These are phyloP conservation scores for Botryotinia globosa DNA, from an alignment of 2,329 filamentous ascomycete genomes.

Conservation along the genomic window DNA sequence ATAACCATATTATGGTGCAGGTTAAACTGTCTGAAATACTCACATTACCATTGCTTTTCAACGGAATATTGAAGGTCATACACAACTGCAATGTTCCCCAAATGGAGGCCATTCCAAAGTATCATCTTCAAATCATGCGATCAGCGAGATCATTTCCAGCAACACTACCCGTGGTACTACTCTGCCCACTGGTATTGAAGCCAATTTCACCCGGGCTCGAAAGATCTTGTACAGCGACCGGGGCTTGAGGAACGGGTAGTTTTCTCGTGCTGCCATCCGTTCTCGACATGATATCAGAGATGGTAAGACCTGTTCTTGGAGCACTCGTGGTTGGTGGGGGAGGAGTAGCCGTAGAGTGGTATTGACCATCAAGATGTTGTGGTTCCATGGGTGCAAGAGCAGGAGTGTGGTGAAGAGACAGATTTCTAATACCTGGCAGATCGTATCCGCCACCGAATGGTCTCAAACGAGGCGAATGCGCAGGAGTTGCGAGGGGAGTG, in stretches of 20 bases:
- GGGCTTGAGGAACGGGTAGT: slow-evolving; percentile 85
- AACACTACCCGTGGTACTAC: slow-evolving; percentile 74
- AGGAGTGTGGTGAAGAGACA: slow-evolving; percentile 63
- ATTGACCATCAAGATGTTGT: slow-evolving; percentile 38
- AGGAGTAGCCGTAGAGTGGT: slow-evolving; percentile 50
- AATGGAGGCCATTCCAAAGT: neutral
- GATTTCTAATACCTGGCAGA: slow-evolving; percentile 78
- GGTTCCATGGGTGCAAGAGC: slow-evolving; percentile 68
- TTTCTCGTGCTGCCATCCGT: slow-evolving; percentile 86
- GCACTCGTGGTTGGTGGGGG: slow-evolving; percentile 45
- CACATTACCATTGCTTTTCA: neutral
- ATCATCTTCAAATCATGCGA: slow-evolving; percentile 41
- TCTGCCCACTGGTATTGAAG: slow-evolving; percentile 69
- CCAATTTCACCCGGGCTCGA: slow-evolving; percentile 59
- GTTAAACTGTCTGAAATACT: neutral
- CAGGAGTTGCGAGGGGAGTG: slow-evolving; percentile 95
- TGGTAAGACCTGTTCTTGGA: slow-evolving; percentile 67
- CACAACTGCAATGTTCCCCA: neutral
- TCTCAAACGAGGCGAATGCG: slow-evolving; percentile 87
- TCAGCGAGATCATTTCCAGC: slow-evolving; percentile 68
- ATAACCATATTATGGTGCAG: neutral
- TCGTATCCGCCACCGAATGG: slow-evolving; percentile 70
- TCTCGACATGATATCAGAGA: slow-evolving; percentile 89
- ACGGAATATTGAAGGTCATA: neutral
- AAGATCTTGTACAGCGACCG: slow-evolving; percentile 82